phyloP scores from a whole-genome alignment of 2,329 filamentous ascomycete genomes.

The Aurifilum marmelostoma region DNA sequence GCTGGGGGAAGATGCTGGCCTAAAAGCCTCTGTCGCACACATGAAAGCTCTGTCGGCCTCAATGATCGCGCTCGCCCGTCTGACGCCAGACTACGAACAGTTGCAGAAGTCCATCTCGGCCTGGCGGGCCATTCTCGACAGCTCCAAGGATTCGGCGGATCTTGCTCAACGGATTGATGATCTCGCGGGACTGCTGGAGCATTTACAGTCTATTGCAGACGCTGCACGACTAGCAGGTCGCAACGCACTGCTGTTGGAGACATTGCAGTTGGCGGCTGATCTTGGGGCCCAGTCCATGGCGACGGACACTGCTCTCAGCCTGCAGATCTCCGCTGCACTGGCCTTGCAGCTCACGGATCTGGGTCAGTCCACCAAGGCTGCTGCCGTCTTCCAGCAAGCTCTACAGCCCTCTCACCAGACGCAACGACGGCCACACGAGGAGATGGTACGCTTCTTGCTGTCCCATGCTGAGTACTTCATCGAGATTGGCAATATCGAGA shows the following conservation, averaged over 20 bases:
- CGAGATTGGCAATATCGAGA: constrained; percentile 65
- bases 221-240: constrained; percentile 56
- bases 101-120: constrained; percentile 43
- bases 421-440: constrained; percentile 40
- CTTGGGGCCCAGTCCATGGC: constrained; percentile 43
- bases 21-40: constrained; percentile 52
- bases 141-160: constrained; percentile 44
- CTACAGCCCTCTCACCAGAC: constrained; percentile 27
- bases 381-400: constrained; percentile 46
- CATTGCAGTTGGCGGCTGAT: constrained; percentile 50
- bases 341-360: constrained; percentile 57
- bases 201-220: constrained; percentile 55
- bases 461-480: constrained; percentile 76
- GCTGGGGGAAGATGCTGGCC: constrained; percentile 48
- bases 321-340: constrained; percentile 43
- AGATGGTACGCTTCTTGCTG: constrained; percentile 63
- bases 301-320: constrained; percentile 11
- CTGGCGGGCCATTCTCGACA: constrained; percentile 50
- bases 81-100: constrained; percentile 40
- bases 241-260: constrained; percentile 48
- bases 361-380: constrained; percentile 56
- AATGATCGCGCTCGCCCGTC: constrained; percentile 47
- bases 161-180: constrained; percentile 53
- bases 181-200: constrained; percentile 51
- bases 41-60: constrained; percentile 51